A percentile compares a stretch with the other conserved stretches of the same genome.
Conservation (phyloP, 495 filamentous ascomycete genomes). For the Hyphodiscus hymeniophilus region DNA sequence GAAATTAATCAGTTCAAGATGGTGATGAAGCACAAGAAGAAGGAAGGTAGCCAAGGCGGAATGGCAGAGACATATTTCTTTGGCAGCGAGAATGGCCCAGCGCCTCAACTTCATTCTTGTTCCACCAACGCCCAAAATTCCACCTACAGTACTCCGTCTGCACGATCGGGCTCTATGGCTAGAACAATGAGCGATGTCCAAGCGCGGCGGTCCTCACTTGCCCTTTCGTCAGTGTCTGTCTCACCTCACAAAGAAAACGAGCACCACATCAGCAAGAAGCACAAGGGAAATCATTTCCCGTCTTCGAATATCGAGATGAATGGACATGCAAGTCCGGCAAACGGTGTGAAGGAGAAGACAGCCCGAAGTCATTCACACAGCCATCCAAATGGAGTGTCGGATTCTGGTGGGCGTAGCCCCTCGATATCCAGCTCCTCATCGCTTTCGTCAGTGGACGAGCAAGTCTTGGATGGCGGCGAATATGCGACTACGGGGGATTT, state of each 20-base stretch:
- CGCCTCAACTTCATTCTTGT: constrained; percentile 5
- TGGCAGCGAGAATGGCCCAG: constrained; percentile 20
- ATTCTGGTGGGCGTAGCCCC: constrained; percentile 6
- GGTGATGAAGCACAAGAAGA: constrained; percentile 37
- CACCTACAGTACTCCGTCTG: background rate
- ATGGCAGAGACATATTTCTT: constrained; percentile 41
- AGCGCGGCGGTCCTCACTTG: constrained; percentile 5
- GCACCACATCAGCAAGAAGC: constrained; percentile 29
- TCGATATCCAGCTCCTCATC: constrained; percentile 32
- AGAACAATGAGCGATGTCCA: constrained; percentile 2
- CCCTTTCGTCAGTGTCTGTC: constrained; percentile 11
- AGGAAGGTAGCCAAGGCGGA: constrained; percentile 36
- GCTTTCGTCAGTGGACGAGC: constrained; percentile 32
- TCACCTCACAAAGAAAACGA: constrained; percentile 11
- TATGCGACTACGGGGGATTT: constrained; percentile 3
- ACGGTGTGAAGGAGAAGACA: constrained; percentile 10
- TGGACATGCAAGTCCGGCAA: constrained; percentile 3
- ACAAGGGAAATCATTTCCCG: constrained; percentile 22
- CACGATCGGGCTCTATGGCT: constrained; percentile 1
- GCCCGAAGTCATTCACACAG: constrained; percentile 9
- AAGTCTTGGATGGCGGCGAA: constrained; percentile 24
- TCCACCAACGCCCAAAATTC: constrained; percentile 6
- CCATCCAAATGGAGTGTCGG: constrained; percentile 1
- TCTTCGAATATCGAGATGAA: constrained; percentile 8
- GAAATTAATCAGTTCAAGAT: constrained; percentile 33